Conservation (phyloP, 23 red algal species). For the Gracilaria vermiculophylla region DNA sequence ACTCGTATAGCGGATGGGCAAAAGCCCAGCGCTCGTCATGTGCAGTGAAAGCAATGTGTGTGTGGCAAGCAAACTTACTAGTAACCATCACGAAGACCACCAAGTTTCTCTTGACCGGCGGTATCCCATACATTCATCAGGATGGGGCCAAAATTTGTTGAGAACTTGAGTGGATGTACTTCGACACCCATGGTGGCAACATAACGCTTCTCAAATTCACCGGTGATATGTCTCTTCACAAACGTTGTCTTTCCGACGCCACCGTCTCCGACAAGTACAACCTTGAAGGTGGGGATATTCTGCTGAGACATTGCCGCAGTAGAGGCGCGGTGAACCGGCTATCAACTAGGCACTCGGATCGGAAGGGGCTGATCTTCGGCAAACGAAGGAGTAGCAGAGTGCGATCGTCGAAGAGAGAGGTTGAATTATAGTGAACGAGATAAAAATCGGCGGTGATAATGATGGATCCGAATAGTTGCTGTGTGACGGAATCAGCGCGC, state of each 20-base stretch:
- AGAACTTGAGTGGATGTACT: constrained; percentile 97
- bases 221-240: constrained; percentile 96
- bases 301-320: background rate
- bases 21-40: background rate
- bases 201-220: constrained; percentile 99
- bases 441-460: no score
- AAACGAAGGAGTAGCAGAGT: background rate
- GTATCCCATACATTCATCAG: constrained; percentile 99
- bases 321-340: background rate
- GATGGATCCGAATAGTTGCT: background rate
- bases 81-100: constrained; percentile 97
- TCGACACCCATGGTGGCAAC: constrained; percentile 97
- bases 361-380: background rate
- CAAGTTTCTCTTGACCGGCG: constrained; percentile 99
- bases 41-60: background rate
- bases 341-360: background rate
- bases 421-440: no score
- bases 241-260: constrained; percentile 99
- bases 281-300: constrained; percentile 85
- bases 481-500: no score
- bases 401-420: background rate
- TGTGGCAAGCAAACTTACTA: constrained; percentile 74
- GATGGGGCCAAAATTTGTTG: constrained; percentile 97
- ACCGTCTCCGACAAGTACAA: constrained; percentile 97
- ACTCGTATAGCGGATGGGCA: constrained; percentile 2